A percentile compares a stretch with the other conserved stretches of the same genome.
Conservation (phyloP, 208 protist species). For the Trypanosoma cruzi region DNA sequence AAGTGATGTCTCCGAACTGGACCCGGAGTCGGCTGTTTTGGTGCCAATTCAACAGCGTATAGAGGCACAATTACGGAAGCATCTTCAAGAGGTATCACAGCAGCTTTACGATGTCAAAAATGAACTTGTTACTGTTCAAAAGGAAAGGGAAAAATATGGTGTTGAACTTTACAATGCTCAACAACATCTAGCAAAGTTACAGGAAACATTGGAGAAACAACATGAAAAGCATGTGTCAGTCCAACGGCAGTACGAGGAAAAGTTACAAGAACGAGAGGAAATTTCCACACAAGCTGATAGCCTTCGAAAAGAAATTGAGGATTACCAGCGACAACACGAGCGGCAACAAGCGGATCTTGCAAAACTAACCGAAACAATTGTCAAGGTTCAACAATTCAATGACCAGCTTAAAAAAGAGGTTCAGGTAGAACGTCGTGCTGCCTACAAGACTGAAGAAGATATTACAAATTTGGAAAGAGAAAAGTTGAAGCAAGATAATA, state of each 20-base stretch:
- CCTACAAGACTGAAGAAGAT: slow-evolving; percentile 96
- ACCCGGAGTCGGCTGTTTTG: slow-evolving; percentile 83
- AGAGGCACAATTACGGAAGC: slow-evolving; percentile 86
- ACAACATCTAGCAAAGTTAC: slow-evolving; percentile 94
- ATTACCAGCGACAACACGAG: slow-evolving; percentile 87
- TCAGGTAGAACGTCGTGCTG: slow-evolving; percentile 92
- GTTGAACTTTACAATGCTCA: slow-evolving; percentile 96
- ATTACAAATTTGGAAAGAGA: slow-evolving; percentile 93
- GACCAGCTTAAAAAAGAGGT: slow-evolving; percentile 94
- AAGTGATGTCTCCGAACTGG: slow-evolving; percentile 90
- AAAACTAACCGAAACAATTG: slow-evolving; percentile 90
- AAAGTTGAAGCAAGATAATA: slow-evolving; percentile 93
- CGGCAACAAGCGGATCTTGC: slow-evolving; percentile 91
- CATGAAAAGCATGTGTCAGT: slow-evolving; percentile 85
- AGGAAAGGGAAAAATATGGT: slow-evolving; percentile 89
- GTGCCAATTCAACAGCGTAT: slow-evolving; percentile 88
- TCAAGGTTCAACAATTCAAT: slow-evolving; percentile 95
- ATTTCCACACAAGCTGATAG: slow-evolving; percentile 51
- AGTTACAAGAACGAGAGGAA: slow-evolving; percentile 67
- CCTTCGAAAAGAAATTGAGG: slow-evolving; percentile 82
- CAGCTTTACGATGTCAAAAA: slow-evolving; percentile 86
- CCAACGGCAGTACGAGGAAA: slow-evolving; percentile 83
- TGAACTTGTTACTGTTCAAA: slow-evolving; percentile 72
- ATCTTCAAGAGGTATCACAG: slow-evolving; percentile 86
- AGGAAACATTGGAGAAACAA: slow-evolving; percentile 91